Evolutionary conservation across 192 early-diverging fungal genomes (phyloP).

Genomic region (Entomortierella chlamydospora): DNA sequence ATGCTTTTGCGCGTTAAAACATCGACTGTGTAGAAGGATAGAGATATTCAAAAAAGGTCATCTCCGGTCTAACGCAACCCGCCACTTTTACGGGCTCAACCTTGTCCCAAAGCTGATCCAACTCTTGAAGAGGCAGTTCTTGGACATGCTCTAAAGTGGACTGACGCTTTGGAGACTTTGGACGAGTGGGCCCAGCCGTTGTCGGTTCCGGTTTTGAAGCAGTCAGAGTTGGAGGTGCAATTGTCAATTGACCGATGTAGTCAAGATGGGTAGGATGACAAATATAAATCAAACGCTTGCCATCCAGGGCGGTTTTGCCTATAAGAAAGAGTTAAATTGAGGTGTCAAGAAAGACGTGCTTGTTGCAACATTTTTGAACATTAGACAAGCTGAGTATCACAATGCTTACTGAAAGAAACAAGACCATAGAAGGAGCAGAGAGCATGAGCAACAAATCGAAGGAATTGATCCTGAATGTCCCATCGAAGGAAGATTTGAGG

Average conservation of each 20-base stretch:
- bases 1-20: not conserved
- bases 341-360: no score
- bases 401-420: constrained; percentile 62
- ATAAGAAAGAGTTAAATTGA: not conserved
- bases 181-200: not conserved
- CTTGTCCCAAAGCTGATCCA: constrained; percentile 38
- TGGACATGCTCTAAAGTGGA: constrained; percentile 46
- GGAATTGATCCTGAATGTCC: constrained; percentile 62
- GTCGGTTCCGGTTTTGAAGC: not conserved
- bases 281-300: constrained; percentile 49
- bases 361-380: not conserved
- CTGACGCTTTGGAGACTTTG: constrained; percentile 25
- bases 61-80: constrained; percentile 25
- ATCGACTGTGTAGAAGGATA: constrained; percentile 34
- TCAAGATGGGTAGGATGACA: constrained; percentile 52
- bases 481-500: constrained; percentile 52
- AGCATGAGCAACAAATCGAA: constrained; percentile 60
- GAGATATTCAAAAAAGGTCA: constrained; percentile 52
- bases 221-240: not conserved
- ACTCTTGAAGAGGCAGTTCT: constrained; percentile 35
- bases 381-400: not conserved
- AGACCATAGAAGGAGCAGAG: constrained; percentile 60
- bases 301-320: constrained; percentile 51
- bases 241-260: constrained; percentile 24
- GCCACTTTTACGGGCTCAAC: constrained; percentile 27